phyloP scores from a whole-genome alignment of 1,139 yeast species.

The Kluyveromyces sp. region DNA sequence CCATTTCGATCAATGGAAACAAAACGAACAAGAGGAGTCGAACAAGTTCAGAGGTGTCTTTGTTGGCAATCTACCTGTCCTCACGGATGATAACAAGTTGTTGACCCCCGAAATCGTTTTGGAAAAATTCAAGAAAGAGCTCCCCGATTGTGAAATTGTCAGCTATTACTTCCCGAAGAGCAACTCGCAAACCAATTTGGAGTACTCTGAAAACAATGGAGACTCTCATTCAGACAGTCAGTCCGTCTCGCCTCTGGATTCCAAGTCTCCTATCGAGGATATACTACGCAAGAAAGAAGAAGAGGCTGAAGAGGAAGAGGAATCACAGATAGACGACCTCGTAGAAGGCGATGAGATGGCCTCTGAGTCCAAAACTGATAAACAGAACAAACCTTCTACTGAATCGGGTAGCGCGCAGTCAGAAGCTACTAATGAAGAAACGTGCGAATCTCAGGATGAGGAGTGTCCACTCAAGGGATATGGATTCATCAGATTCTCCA shows the following conservation, averaged over 20 bases:
- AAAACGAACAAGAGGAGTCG: slow-evolving; percentile 20
- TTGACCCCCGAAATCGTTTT: slow-evolving; percentile 20
- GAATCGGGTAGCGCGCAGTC: no score
- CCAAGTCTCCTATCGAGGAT: slow-evolving; percentile 8
- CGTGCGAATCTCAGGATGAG: slow-evolving; percentile 14
- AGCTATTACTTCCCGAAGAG: slow-evolving; percentile 28
- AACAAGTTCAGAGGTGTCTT: slow-evolving; percentile 27
- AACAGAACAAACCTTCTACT: no score
- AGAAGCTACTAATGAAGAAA: slow-evolving; percentile 8
- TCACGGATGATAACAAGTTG: slow-evolving; percentile 11
- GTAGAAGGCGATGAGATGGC: no score
- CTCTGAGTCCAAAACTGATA: no score
- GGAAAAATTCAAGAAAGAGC: slow-evolving; percentile 14
- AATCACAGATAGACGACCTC: no score
- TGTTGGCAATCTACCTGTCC: slow-evolving; percentile 28
- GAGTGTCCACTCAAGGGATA: slow-evolving; percentile 34
- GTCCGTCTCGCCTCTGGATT: slow-evolving; percentile 1
- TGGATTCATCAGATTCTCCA: slow-evolving; percentile 41
- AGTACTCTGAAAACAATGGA: slow-evolving; percentile 1
- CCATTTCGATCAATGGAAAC: slow-evolving; percentile 26
- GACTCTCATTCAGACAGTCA: not conserved
- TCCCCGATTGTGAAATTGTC: slow-evolving; percentile 18
- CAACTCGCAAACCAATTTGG: slow-evolving; percentile 10
- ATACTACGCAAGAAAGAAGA: no score
- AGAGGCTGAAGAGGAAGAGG: no score